Evolutionary conservation across 371 early-diverging fungal genomes (phyloP), one percentile per base, ranked within the genome.

Genomic region (Furculomyces boomerangus): DNA sequence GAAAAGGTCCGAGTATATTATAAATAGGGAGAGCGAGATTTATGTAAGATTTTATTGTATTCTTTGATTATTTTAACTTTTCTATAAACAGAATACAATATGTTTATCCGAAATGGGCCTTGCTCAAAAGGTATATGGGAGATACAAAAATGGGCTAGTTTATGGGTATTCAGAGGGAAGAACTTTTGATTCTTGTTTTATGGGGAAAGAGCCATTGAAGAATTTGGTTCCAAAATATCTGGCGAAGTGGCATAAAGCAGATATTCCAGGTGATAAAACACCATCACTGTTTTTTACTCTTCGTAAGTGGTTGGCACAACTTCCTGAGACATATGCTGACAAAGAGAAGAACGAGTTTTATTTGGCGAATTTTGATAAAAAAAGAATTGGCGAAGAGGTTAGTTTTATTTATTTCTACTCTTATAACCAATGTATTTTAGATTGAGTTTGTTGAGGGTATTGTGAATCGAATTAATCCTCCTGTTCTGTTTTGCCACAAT

Each of bases 401-500:
- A 51, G 18, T 31, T 8, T 30, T 8, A 62, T 69, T 68, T 63
- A 37, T 48, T 30, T 10, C 30, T 25, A 10, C 2, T 10, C 8
- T 53, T 13, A 24, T 51, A 22, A 20, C 25, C 20, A 22, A 8
- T 31, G 3, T 10, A 8, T 31, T 51, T 7, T 51, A 51, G 74
- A 60, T 83, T 25, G 57, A 65, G 0, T 45, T 58, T 10, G 67
- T 92, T 55, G 73, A 83, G 41, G 29, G 54, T 3, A 64, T 68
- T 37, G 66, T 92, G 40, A 70, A 71, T 16, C 57, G 65, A 37
- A 59, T 86, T 18, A 60, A 84, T 35, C 78, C 89, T 1, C 90
- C 88, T 1, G 77, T 90, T 29, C 88, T 86, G 3, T 93, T 93
- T 63, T 82, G 85, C 41, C 95, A 94, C 68, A 90, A 90, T 60